Evolutionary conservation across 306 rosid species (phyloP).

Genomic region (Abrus pulchellus): DNA sequence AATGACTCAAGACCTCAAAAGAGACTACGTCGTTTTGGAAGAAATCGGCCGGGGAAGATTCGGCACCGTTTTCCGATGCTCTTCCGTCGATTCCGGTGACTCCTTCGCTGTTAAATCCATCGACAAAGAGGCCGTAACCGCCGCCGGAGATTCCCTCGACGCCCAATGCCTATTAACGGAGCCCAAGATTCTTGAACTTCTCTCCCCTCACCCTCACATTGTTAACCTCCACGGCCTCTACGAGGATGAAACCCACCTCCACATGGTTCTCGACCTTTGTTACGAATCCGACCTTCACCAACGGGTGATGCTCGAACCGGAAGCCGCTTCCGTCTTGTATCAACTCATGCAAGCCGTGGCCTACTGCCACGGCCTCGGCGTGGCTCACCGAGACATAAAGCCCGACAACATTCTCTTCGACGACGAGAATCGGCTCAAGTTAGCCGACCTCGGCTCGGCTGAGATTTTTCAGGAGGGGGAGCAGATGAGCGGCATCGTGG

Average conservation of each 20-base stretch:
- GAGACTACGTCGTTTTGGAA: slow-evolving; percentile 58
- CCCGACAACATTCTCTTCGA: slow-evolving; percentile 75
- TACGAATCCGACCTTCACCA: slow-evolving; percentile 57
- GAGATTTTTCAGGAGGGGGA: slow-evolving; percentile 58
- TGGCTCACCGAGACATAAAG: slow-evolving; percentile 77
- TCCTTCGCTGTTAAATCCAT: slow-evolving; percentile 68
- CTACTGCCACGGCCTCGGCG: slow-evolving; percentile 73
- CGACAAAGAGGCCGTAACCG: slow-evolving; percentile 54
- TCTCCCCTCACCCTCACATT: slow-evolving; percentile 67
- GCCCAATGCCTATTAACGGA: slow-evolving; percentile 65
- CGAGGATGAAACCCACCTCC: slow-evolving; percentile 68
- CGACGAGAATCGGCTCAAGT: slow-evolving; percentile 45
- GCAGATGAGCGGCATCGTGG: slow-evolving; percentile 68
- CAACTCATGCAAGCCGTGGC: slow-evolving; percentile 68
- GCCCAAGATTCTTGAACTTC: slow-evolving; percentile 62
- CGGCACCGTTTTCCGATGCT: slow-evolving; percentile 71
- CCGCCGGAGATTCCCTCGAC: slow-evolving; percentile 69
- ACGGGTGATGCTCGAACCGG: slow-evolving; percentile 52
- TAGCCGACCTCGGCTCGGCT: slow-evolving; percentile 78
- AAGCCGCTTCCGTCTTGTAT: slow-evolving; percentile 53
- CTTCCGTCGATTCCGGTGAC: slow-evolving; percentile 36
- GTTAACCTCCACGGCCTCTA: slow-evolving; percentile 55
- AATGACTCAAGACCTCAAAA: slow-evolving; percentile 62
- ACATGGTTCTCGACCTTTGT: slow-evolving; percentile 74
- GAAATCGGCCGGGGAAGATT: slow-evolving; percentile 82